phyloP scores from a whole-genome alignment of 2,329 filamentous ascomycete genomes.

The Ophiognomonia clavigignenti-juglandacearum region DNA sequence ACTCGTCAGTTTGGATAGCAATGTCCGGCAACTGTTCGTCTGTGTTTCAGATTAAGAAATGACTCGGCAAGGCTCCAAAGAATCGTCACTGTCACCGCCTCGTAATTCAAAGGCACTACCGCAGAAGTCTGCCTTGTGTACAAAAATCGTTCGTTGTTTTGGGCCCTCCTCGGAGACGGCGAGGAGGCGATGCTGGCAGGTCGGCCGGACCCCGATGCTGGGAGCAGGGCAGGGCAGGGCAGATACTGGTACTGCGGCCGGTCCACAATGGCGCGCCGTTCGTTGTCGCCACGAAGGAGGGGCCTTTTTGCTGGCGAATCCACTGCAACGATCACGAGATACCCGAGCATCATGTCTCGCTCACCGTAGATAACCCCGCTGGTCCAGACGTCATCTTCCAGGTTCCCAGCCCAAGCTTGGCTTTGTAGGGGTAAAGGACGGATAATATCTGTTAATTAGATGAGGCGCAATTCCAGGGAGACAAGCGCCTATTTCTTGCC shows the following conservation, averaged over 20 bases:
- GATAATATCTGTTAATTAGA: neutral
- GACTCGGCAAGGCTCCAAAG: neutral
- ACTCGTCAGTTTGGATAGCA: neutral
- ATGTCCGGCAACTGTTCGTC: slow-evolving; percentile 2
- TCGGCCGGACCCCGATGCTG: too few relatives aligned
- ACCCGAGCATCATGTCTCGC: slow-evolving; percentile 6
- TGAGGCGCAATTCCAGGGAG: neutral
- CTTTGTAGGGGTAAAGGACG: neutral
- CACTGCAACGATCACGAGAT: neutral
- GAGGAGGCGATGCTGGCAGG: slow-evolving; percentile 1
- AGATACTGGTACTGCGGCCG: too few relatives aligned
- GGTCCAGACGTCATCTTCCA: slow-evolving; percentile 4
- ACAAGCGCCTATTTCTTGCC: neutral
- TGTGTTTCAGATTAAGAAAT: slow-evolving; percentile 2
- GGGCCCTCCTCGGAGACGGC: slow-evolving; percentile 4
- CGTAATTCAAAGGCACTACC: too few relatives aligned
- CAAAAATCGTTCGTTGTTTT: neutral
- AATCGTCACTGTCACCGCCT: slow-evolving; percentile 1
- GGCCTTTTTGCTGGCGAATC: neutral
- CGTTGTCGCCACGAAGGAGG: neutral
- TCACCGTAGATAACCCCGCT: slow-evolving; percentile 6
- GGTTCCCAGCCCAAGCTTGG: neutral
- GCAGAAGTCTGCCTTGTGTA: neutral
- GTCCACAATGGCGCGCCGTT: neutral
- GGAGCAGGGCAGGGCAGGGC: too few relatives aligned